Percentiles rank a stretch among this genome's conserved stretches.
Conservation (phyloP, 257 asterid genomes). For the Rhazya stricta region DNA sequence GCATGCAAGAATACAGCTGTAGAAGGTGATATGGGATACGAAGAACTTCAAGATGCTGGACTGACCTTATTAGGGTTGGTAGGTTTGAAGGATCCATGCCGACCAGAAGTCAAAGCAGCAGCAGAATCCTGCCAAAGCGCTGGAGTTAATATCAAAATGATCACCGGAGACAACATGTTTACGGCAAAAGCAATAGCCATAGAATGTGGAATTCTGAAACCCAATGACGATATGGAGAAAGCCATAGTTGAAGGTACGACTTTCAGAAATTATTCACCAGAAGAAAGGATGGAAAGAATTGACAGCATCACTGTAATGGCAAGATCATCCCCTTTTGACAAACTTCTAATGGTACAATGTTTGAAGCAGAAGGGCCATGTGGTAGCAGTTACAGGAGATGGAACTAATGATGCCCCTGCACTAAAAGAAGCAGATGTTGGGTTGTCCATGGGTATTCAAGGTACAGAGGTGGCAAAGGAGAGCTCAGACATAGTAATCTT, state of each 20-base stretch:
- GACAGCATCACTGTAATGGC: conserved; percentile 12
- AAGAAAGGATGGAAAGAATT: conserved; percentile 16
- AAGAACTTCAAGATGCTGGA: conserved; percentile 2
- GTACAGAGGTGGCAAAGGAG: conserved; percentile 23
- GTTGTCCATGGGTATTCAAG: conserved; percentile 21
- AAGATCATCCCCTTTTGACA: conserved; percentile 17
- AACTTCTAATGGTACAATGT: conserved; percentile 17
- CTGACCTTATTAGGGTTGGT: conserved; percentile 15
- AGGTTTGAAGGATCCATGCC: conserved; percentile 20
- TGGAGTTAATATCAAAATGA: conserved; percentile 18
- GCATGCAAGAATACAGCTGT: conserved; percentile 12
- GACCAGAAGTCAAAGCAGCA: conserved; percentile 16
- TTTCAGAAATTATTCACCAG: conserved; percentile 19
- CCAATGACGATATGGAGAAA: neutral
- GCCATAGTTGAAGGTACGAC: conserved; percentile 16
- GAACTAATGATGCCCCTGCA: conserved; percentile 23
- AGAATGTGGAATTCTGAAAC: conserved; percentile 19
- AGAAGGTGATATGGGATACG: conserved; percentile 1
- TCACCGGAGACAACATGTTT: conserved; percentile 20
- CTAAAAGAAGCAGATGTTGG: conserved; percentile 22
- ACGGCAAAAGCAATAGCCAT: conserved; percentile 17
- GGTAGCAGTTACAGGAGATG: conserved; percentile 25
- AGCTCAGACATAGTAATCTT: conserved; percentile 21
- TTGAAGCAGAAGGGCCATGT: conserved; percentile 17
- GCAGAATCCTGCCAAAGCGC: conserved; percentile 15